Percentiles rank a stretch among this genome's conserved stretches.
Conservation (phyloP, 148 eudicot genomes). For the Dysphania ambrosioides region DNA sequence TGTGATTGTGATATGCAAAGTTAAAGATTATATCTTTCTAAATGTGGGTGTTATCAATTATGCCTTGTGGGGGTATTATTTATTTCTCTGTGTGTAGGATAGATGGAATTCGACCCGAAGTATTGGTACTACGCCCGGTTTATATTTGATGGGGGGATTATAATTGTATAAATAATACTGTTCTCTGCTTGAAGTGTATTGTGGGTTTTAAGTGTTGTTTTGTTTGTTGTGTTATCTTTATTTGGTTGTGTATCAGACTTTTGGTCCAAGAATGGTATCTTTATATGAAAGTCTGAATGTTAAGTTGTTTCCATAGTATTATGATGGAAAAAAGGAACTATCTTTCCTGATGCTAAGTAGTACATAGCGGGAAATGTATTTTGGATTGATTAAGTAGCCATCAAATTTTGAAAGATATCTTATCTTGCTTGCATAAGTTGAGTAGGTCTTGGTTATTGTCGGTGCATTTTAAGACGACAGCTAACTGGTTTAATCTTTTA, state of each 20-base stretch:
- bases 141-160: no score
- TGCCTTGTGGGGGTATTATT: neutral
- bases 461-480: neutral
- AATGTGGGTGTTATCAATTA: neutral
- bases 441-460: slow-evolving; percentile 3
- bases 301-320: neutral
- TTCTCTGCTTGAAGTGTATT: neutral
- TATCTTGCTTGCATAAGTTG: slow-evolving; percentile 12
- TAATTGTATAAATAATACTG: neutral
- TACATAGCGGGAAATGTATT: neutral
- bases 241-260: neutral
- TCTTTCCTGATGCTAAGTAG: neutral
- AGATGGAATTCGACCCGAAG: neutral
- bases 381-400: neutral
- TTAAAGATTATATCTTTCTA: neutral
- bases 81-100: neutral
- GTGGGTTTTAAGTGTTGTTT: neutral
- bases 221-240: neutral
- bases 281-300: neutral
- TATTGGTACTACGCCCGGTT: neutral
- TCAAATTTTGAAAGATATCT: neutral
- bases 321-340: neutral
- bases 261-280: neutral
- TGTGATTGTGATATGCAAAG: neutral
- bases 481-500: neutral